Evolutionary conservation across 495 filamentous ascomycete genomes (phyloP), one percentile per base, ranked within the genome.

Genomic region (Neurospora sublineolata): DNA sequence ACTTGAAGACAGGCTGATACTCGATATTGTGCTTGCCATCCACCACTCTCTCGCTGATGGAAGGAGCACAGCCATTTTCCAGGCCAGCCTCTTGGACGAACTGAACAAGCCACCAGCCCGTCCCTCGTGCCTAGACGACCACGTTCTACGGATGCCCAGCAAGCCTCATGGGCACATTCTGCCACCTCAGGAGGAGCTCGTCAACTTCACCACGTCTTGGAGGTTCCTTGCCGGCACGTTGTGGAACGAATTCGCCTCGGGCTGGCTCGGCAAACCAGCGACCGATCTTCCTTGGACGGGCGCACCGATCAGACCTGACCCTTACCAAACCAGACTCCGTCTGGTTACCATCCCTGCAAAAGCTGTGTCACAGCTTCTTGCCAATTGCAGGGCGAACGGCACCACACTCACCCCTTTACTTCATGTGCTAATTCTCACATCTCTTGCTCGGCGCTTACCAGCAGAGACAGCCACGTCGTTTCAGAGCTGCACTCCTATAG

Each of bases 41-140:
- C 80, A 80, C 33, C 82, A 83, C 30, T 68, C 74, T 7, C 73
- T 81, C 14, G 73, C 73, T 6, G 81, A 83, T 71, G 81, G 82
- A 2, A 78, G 76, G 7, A 77, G 79, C 68, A 78, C 76, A 6
- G 77, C 76, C 44, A 39, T 75, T 8, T 82, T 83, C 42, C 81
- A 82, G 42, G 67, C 75, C 67, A 73, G 73, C 18, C 73, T 82
- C 12, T 75, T 82, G 30, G 68, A 75, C 14, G 67, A 76, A 30
- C 74, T 83, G 18, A 74, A 72, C 52, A 58, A 67, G 10, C 39
- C 36, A 2, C 33, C 70, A 52, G 69, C 7, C 20, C 72, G 30
- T n/a, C 74, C 69, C 3, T 41, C 40, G 3, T 70, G 52, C 36
- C 69, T 69, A 27, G 40, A 67, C 14, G 70, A 64, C 72, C 10